A percentile compares a stretch with the other conserved stretches of the same genome.
These are phyloP conservation scores for Madurella mycetomatis DNA, from an alignment of 2,329 filamentous ascomycete genomes.

Conservation along the genomic window DNA sequence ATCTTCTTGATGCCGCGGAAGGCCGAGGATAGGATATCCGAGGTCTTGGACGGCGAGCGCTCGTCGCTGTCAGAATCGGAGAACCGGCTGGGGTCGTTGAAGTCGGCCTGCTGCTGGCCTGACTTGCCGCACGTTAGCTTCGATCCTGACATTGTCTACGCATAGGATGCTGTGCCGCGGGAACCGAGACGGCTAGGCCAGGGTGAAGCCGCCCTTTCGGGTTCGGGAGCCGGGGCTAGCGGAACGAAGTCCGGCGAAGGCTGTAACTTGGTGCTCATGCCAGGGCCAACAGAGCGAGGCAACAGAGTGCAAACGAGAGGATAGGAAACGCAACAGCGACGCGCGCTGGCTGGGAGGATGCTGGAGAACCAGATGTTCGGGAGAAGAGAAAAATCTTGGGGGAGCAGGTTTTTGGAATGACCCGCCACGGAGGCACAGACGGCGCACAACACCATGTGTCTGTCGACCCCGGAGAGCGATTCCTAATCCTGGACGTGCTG, in stretches of 20 bases:
- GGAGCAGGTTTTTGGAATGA: conserved; percentile 1
- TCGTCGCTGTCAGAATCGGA: conserved; percentile 44
- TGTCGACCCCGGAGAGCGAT: conserved; percentile 13
- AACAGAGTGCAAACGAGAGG: background rate
- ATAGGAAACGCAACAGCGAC: background rate
- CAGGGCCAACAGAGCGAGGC: background rate
- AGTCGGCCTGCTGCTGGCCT: conserved; percentile 28
- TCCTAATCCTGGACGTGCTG: conserved; percentile 13
- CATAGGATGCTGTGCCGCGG: conserved; percentile 12
- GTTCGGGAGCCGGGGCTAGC: background rate
- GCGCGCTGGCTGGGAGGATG: background rate
- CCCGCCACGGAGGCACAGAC: conserved; percentile 21
- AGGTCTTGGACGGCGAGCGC: conserved; percentile 35
- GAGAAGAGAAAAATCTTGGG: background rate
- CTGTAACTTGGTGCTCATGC: background rate
- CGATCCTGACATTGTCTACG: conserved; percentile 23
- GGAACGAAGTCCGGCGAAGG: background rate
- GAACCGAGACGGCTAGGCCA: conserved; percentile 1
- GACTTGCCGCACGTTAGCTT: conserved; percentile 33
- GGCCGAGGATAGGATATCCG: conserved; percentile 48
- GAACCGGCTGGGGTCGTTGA: conserved; percentile 34
- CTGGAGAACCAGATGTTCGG: background rate
- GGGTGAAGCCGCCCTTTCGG: background rate
- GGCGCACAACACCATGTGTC: conserved; percentile 12
- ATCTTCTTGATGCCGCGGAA: conserved; percentile 50